Percentiles rank a stretch among this genome's conserved stretches.
Conservation (phyloP, 768 basidiomycete genomes). For the Tulasnella calospora region DNA sequence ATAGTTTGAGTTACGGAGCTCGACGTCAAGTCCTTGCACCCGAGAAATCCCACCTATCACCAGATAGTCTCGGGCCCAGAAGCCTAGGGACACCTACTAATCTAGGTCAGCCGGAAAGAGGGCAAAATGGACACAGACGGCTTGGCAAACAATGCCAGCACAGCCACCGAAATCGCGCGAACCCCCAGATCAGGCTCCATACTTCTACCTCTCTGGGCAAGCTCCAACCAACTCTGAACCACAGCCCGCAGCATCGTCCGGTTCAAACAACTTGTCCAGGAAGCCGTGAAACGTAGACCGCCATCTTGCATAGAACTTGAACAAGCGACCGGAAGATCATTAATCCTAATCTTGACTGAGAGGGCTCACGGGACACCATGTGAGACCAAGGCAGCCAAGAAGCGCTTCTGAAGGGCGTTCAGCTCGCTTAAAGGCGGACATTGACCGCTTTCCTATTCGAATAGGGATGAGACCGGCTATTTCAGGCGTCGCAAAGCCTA, state of each 20-base stretch:
- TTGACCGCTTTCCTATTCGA: neutral
- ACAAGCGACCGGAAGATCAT: neutral
- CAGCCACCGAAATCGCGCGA: neutral
- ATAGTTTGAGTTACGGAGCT: no score
- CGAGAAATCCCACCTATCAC: no score
- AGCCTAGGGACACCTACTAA: no score
- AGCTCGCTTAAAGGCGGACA: neutral
- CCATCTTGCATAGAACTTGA: neutral
- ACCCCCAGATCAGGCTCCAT: neutral
- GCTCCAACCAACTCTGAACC: neutral
- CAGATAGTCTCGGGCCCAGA: no score
- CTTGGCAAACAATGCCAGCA: neutral
- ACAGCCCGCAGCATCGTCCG: neutral
- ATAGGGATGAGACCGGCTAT: slow-evolving; percentile 69
- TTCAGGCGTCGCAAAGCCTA: slow-evolving; percentile 58
- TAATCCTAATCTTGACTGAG: neutral
- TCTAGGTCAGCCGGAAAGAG: no score
- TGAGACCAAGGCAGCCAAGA: neutral
- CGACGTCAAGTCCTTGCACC: no score
- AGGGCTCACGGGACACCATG: neutral
- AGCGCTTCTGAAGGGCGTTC: neutral
- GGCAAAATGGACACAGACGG: no score
- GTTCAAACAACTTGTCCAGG: neutral
- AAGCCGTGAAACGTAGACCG: neutral
- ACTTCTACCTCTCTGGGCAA: neutral